Evolutionary conservation across 192 early-diverging fungal genomes (phyloP).

Genomic region (Backusella tuberculispora): DNA sequence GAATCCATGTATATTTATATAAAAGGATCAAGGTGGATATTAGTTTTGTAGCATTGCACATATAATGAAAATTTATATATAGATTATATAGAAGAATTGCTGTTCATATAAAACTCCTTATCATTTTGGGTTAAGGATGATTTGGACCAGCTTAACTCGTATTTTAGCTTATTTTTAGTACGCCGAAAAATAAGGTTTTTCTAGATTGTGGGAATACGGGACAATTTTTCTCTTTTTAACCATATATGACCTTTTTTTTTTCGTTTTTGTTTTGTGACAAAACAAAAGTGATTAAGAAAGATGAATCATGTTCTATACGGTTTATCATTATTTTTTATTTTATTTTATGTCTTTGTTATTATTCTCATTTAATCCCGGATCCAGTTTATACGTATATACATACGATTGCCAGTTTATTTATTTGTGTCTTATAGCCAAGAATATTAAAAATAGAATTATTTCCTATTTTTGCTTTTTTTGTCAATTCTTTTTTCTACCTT

Average conservation of each 20-base stretch:
- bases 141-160: not conserved
- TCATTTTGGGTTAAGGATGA: not conserved
- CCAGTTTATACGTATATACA: too few relatives aligned
- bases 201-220: not conserved
- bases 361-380: too few relatives aligned
- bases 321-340: too few relatives aligned
- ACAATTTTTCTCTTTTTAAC: not conserved
- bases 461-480: slow-evolving; percentile 10
- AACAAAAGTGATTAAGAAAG: not conserved
- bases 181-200: slow-evolving; percentile 1
- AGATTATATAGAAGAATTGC: too few relatives aligned
- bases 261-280: not conserved
- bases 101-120: too few relatives aligned
- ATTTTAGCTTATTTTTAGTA: not conserved
- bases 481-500: not conserved
- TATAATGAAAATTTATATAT: too few relatives aligned
- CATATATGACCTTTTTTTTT: not conserved
- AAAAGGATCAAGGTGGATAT: too few relatives aligned
- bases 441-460: slow-evolving; percentile 9
- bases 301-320: too few relatives aligned
- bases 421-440: not conserved
- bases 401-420: not conserved
- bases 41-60: too few relatives aligned
- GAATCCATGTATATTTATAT: too few relatives aligned
- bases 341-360: too few relatives aligned